Percentiles rank a stretch among this genome's conserved stretches.
Conservation (phyloP, 208 protist species). For the Lotmaria passim region DNA sequence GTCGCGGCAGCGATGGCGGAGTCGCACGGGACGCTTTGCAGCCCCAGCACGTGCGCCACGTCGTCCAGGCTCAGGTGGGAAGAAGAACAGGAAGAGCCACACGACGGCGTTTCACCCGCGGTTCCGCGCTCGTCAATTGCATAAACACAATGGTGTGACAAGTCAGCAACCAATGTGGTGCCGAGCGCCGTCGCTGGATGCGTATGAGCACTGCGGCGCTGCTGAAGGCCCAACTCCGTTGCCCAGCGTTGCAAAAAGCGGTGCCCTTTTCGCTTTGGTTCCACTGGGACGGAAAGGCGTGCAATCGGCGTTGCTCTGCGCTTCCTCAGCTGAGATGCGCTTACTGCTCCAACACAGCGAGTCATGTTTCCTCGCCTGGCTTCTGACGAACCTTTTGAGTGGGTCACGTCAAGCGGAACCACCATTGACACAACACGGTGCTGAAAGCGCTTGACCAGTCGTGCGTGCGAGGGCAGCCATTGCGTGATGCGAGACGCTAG, state of each 20-base stretch:
- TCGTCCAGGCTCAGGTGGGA: background rate
- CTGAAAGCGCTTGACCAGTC: constrained; percentile 52
- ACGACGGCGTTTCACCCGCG: background rate
- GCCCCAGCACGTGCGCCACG: background rate
- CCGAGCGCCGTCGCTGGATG: constrained; percentile 6
- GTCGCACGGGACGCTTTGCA: background rate
- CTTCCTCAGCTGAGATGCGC: background rate
- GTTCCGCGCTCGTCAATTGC: background rate
- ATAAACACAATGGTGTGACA: constrained; percentile 60
- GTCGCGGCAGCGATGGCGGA: background rate
- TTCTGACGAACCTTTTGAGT: background rate
- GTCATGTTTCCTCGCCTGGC: background rate
- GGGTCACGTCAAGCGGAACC: constrained; percentile 13
- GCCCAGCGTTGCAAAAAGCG: constrained; percentile 73
- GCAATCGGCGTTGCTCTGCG: background rate
- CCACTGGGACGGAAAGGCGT: constrained; percentile 11
- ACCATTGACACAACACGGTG: constrained; percentile 22
- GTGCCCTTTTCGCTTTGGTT: constrained; percentile 52
- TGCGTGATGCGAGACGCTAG: constrained; percentile 2
- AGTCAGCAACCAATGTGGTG: constrained; percentile 39
- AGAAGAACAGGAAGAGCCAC: background rate
- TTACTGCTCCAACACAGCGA: background rate
- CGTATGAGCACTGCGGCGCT: background rate
- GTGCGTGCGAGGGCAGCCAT: constrained; percentile 69
- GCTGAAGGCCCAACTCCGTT: constrained; percentile 11